phyloP scores from a whole-genome alignment of 768 basidiomycete genomes.

The Gymnopilus junonius region DNA sequence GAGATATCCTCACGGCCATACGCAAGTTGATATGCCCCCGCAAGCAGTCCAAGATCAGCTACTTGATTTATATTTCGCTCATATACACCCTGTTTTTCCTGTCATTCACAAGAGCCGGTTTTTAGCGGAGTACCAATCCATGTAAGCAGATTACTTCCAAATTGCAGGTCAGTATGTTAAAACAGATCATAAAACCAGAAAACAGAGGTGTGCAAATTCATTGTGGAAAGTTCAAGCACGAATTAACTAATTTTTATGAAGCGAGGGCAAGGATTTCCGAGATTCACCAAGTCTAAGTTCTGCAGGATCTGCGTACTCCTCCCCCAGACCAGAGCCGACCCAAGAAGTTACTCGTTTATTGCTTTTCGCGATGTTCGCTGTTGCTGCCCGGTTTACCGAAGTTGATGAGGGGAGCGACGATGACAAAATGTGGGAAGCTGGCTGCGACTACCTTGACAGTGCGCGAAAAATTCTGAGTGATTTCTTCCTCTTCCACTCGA shows the following conservation, averaged over 20 bases:
- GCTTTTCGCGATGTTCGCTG: slow-evolving; percentile 80
- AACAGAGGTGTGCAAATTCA: slow-evolving; percentile 16
- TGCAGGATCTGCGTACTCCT: slow-evolving; percentile 29
- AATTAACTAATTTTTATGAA: slow-evolving; percentile 5
- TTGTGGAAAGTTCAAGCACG: background rate
- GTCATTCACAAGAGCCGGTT: slow-evolving; percentile 78
- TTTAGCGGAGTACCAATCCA: slow-evolving; percentile 60
- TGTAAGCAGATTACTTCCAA: slow-evolving; percentile 34
- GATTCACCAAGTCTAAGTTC: slow-evolving; percentile 32
- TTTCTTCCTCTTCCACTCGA: slow-evolving; percentile 17
- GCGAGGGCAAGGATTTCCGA: slow-evolving; percentile 27
- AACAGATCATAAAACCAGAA: slow-evolving; percentile 12
- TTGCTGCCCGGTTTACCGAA: slow-evolving; percentile 74
- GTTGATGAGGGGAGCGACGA: slow-evolving; percentile 41
- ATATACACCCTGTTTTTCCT: slow-evolving; percentile 85
- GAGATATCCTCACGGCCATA: slow-evolving; percentile 46
- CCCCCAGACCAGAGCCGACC: slow-evolving; percentile 54
- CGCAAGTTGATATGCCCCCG: slow-evolving; percentile 61
- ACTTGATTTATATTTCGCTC: slow-evolving; percentile 77
- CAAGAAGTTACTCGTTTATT: slow-evolving; percentile 72
- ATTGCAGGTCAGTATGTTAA: background rate
- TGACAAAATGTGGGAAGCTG: slow-evolving; percentile 74
- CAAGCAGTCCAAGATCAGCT: slow-evolving; percentile 66
- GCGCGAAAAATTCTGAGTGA: slow-evolving; percentile 70
- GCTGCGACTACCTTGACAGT: slow-evolving; percentile 62